phyloP scores from a whole-genome alignment of 495 filamentous ascomycete genomes.

The Xylaria grammica region DNA sequence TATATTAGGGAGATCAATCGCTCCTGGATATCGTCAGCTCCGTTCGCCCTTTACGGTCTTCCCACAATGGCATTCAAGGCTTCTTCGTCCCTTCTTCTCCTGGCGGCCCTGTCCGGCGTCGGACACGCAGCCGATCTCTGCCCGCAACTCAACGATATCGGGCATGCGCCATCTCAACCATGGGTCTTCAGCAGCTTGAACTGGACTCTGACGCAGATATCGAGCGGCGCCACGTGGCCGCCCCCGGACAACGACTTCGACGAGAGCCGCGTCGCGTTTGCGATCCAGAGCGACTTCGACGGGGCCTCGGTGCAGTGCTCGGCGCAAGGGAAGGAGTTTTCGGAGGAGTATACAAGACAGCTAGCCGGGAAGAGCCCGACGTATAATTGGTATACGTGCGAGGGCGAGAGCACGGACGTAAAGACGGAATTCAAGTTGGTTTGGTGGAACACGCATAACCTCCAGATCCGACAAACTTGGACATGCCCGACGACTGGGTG shows the following conservation, averaged over 20 bases:
- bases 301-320: neutral
- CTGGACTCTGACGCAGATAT: conserved; percentile 7
- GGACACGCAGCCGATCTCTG: neutral
- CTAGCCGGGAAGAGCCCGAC: conserved; percentile 3
- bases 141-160: conserved; percentile 6
- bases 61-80: neutral
- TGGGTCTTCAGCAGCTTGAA: conserved; percentile 13
- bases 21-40: neutral
- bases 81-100: neutral
- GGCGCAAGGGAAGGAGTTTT: conserved; percentile 7
- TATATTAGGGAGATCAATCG: neutral
- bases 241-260: conserved; percentile 9
- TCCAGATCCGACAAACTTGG: conserved; percentile 11
- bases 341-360: conserved; percentile 14
- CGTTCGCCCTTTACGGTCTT: neutral
- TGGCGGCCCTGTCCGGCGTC: neutral
- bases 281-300: neutral
- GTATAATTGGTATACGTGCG: conserved; percentile 3
- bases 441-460: conserved; percentile 14
- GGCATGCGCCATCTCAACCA: neutral
- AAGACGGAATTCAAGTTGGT: conserved; percentile 18
- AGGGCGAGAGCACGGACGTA: neutral
- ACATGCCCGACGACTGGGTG: conserved; percentile 11
- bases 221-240: conserved; percentile 2
- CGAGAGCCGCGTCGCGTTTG: conserved; percentile 7